Base-by-base conservation (phyloP, 495 filamentous ascomycete species). In the Penicillium roqueforti region DNA sequence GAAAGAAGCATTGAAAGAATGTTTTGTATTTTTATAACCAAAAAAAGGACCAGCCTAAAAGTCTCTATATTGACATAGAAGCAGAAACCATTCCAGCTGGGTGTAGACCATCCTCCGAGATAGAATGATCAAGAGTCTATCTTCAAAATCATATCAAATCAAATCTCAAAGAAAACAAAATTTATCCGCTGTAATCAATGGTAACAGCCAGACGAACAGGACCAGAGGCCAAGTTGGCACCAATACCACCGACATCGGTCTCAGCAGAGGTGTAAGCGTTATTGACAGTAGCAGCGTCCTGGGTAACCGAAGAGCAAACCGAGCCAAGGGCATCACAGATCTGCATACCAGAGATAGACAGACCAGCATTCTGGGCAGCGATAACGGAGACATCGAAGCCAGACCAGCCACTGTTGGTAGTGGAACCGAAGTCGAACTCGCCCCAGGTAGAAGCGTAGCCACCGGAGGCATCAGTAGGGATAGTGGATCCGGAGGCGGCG, bases 341-440 rank as follows among this genome's bases (percentile, higher is more conserved):
- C 51, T 62, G 37, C 68, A 74, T 72, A 18, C 67, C 68, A 66
- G 67, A 58, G 26, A 73, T 59, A 13, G 57, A 44, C 18, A 65
- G 37, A 7, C 60, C 61, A 16, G 68, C 68, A n/a, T 64, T 62
- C 63, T 72, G 60, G 14, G 72, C 65, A 29, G 59, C 47, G 42
- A 75, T 75, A n/a, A 62, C 66, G 13, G 69, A 72, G 42, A 75
- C 72, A 52, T 75, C 72, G 37, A 72, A 75, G 19, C 72, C 72
- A 47, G 69, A 72, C 70, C 71, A 72, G 57, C 58, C 67, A 26
- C 22, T 50, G 65, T 76, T 75, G 48, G 31, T 54, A 32, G 63
- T 47, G 19, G 63, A 68, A 37, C 62, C 67, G 29, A 74, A 70
- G 54, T 73, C 71, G 46, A 76, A 76, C 47, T 76, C 73, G 49